Base-by-base conservation (phyloP, 495 filamentous ascomycete genomes). In the Penicillium cosmopolitanum region DNA sequence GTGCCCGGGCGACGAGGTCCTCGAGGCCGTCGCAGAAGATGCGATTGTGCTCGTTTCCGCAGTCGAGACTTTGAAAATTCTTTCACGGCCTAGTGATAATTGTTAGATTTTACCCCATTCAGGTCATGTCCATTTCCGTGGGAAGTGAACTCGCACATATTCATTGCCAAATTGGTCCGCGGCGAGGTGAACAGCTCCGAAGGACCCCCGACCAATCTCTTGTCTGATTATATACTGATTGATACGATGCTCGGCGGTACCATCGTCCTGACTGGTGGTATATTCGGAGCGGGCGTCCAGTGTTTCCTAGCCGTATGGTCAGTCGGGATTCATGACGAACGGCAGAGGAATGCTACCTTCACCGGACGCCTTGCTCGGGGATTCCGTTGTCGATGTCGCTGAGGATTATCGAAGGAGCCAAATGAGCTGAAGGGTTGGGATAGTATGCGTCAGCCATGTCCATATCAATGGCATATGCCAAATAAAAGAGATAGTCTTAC, bases 181-280 rank as follows among this genome's bases (percentile, higher is more conserved):
- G 13, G 92, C 95, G 16, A 96, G 78, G 71, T 98, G 93, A 11
- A 98, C 95, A 6, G 95, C 90, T 9, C 96, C 95, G 72, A 95
- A 98, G 0, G 95, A 97, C 5, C 95, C 95, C 40, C 93, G 84
- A 33, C 95, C 95, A 51, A 98, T 98, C 78, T 98, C 95, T 61
- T 97, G 90, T 74, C 89, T 90, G 63, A 98, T 96, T 43, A 88
- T 77, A 69, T 97, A 98, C 71, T 98, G 96, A 69, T 96, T 96
- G 80, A 97, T 93, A 23, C 85, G 83, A 65, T 92, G 90, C 67
- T 93, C 85, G 0, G 85, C 82, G 25, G 80, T 80, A 3, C 91
- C 92, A 63, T 96, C 93, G 63, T 89, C 85, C 61, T 94, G 89
- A 63, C 91, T 93, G 58, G 88, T 93, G 40, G 82, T 87, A 70